Evolutionary conservation across 768 basidiomycete genomes (phyloP), one percentile per base, ranked within the genome.

Genomic region (Rhodotorula diobovata): DNA sequence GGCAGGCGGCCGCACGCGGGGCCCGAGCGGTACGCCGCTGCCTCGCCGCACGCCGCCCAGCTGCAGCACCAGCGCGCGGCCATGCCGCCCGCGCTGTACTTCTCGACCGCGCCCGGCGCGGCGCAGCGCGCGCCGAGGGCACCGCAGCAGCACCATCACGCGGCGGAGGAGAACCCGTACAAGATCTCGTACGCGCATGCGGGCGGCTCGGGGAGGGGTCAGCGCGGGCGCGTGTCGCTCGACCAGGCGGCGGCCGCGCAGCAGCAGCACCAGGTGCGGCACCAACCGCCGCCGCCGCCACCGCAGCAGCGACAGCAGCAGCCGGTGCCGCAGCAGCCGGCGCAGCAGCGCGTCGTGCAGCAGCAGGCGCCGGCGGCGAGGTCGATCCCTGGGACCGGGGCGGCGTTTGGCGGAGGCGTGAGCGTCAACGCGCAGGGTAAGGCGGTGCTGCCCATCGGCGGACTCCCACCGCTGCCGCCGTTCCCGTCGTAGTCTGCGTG

Each of bases 111-210:
- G 51, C n/a, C 25, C 56, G 35, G 21, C 55, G 55, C 32, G 7
- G 35, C 1, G 18, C n/a, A 30, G 6, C 43, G 34, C 3, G 57
- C 41, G 43, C 64, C 39, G 4, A 1, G 25, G 32, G 10, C 34
- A 23, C 21, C 12, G n/a, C 56, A 25, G 39, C 41, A 30, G 34
- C 35, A 25, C 18, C 30, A 20, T 34, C 7, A 25, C 4, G 4
- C 28, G 30, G 1, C 23, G 30, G 55, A 28, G 35, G 70, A 66
- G 41, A 71, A 71, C 51, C 70, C 70, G 32, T 71, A 71, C 61
- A 48, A 54, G 37, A 20, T 66, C 6, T 55, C 62, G 48, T 71
- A 71, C 35, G 61, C 64, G 11, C 46, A 45, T n/a, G 32, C 55
- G 6, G 61, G 64, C 37, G 61, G 70, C 7, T 43, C 28, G 8